Conservation (phyloP, 306 rosid species). For the Fragaria ananassa region DNA sequence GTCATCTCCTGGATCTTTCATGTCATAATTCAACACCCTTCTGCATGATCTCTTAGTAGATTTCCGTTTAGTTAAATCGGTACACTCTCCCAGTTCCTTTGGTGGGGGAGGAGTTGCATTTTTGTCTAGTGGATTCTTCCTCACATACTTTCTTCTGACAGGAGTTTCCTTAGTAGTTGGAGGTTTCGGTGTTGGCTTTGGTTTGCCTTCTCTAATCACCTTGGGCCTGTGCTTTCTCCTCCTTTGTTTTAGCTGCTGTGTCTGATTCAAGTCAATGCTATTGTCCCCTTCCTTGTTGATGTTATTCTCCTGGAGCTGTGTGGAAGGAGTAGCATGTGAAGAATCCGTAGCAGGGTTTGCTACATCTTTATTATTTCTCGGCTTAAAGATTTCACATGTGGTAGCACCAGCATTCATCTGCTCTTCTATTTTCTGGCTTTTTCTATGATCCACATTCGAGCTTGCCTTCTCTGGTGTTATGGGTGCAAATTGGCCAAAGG, state of each 20-base stretch:
- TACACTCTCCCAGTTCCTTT: slow-evolving; percentile 23
- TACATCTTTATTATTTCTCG: slow-evolving; percentile 28
- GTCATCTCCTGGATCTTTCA: slow-evolving; percentile 34
- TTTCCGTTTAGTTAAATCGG: slow-evolving; percentile 26
- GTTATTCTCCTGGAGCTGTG: slow-evolving; percentile 35
- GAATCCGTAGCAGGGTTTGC: slow-evolving; percentile 28
- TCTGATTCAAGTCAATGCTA: slow-evolving; percentile 31
- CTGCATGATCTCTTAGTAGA: slow-evolving; percentile 41
- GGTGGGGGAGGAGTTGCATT: slow-evolving; percentile 32
- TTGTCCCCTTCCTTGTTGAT: slow-evolving; percentile 32
- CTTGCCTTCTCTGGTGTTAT: slow-evolving; percentile 42
- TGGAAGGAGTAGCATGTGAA: slow-evolving; percentile 32
- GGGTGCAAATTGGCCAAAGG: slow-evolving; percentile 37
- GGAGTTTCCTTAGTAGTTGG: slow-evolving; percentile 38
- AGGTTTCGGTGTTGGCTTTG: slow-evolving; percentile 46
- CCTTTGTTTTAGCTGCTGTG: slow-evolving; percentile 47
- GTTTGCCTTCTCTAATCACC: slow-evolving; percentile 73
- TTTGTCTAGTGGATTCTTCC: slow-evolving; percentile 36
- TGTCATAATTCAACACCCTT: slow-evolving; percentile 53
- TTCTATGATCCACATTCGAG: slow-evolving; percentile 20
- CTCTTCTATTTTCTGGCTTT: slow-evolving; percentile 25
- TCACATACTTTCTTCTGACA: slow-evolving; percentile 41
- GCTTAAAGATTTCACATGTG: slow-evolving; percentile 25
- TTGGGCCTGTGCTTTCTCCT: slow-evolving; percentile 81
- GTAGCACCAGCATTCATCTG: slow-evolving; percentile 21